These are phyloP conservation scores for Silene vulgaris DNA, from an alignment of 179 eudicot species.

Conservation along the genomic window DNA sequence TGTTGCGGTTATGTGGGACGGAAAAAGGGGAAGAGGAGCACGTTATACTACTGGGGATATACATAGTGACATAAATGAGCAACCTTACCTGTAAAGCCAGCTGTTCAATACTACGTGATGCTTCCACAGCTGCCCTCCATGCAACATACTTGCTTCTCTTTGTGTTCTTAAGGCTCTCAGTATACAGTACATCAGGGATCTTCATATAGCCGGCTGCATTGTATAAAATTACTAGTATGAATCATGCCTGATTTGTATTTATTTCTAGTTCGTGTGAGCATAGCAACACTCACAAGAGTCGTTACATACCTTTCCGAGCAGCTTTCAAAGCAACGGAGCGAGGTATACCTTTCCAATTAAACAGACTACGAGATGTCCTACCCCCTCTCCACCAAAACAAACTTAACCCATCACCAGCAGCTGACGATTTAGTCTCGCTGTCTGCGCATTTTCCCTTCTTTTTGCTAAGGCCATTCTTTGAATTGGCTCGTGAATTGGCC, in stretches of 20 bases:
- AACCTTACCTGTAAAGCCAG: conserved; percentile 84
- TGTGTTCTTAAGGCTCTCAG: conserved; percentile 66
- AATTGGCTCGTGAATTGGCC: conserved; percentile 46
- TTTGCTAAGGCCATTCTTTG: conserved; percentile 47
- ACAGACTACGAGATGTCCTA: conserved; percentile 64
- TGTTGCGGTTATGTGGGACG: too few species aligned
- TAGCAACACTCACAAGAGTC: not conserved
- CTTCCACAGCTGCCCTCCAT: conserved; percentile 88
- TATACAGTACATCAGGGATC: conserved; percentile 66
- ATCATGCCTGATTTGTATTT: conserved; percentile 8
- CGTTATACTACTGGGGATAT: not conserved
- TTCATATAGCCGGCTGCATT: conserved; percentile 64
- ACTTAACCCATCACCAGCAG: conserved; percentile 53
- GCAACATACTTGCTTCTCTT: conserved; percentile 60
- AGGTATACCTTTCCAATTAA: conserved; percentile 84
- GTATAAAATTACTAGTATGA: conserved; percentile 23
- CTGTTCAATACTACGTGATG: conserved; percentile 61
- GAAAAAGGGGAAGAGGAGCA: too few species aligned
- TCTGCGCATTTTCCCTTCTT: conserved; percentile 45
- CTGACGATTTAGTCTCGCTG: conserved; percentile 42
- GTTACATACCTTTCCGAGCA: conserved; percentile 76
- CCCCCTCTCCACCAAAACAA: conserved; percentile 99
- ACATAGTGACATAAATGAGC: not conserved
- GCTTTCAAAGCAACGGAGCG: conserved; percentile 63
- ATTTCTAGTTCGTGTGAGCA: conserved; percentile 1